Base-by-base conservation (phyloP, 768 basidiomycete species). In the Antrodiella citrinella region DNA sequence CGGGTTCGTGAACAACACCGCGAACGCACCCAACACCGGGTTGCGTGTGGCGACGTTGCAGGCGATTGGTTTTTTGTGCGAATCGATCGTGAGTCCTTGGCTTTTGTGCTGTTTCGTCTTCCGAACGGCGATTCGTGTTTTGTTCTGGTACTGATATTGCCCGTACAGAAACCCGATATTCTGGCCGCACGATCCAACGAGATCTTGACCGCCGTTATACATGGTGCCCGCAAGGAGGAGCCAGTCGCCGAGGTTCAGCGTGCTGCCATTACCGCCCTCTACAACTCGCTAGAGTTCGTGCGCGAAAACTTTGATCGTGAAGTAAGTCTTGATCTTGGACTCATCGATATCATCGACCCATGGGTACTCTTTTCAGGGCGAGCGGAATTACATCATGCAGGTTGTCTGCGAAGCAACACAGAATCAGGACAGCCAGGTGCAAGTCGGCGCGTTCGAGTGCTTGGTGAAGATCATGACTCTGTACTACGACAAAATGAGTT, bases 301-400 rank as follows among this genome's bases (percentile, higher is more conserved):
- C 83, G 91, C 55, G 93, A 95, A 59, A 99, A 99, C 69, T 98
- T 99, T 63, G 91, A 96, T 58, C 84, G 93, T 45, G 96, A 98
- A 75, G 94, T 95, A 55, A 47, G 81, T 72, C n/a, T n/a, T 30
- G 45, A 44, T 26, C 55, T 53, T 38, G 44, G 39, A 26, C 47
- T 15, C 13, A 43, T 9, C 7, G n/a, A n/a, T n/a, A n/a, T n/a
- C n/a, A n/a, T n/a, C n/a, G n/a, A n/a, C n/a, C n/a, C n/a, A n/a
- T n/a, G n/a, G 26, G 47, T 21, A 22, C 39, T 39, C 45, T 39
- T 20, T 52, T 11, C 62, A 98, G 92, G 96, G 96, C 58, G 96
- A 99, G 68, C 82, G 96, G 44, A 99, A 98, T 70, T 98, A 96
- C 72, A 98, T 99, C 68, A 99, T 99, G 96, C 96, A 99, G 72